Base-by-base conservation (phyloP, 148 eudicot genomes). In the Agrostemma githago region DNA sequence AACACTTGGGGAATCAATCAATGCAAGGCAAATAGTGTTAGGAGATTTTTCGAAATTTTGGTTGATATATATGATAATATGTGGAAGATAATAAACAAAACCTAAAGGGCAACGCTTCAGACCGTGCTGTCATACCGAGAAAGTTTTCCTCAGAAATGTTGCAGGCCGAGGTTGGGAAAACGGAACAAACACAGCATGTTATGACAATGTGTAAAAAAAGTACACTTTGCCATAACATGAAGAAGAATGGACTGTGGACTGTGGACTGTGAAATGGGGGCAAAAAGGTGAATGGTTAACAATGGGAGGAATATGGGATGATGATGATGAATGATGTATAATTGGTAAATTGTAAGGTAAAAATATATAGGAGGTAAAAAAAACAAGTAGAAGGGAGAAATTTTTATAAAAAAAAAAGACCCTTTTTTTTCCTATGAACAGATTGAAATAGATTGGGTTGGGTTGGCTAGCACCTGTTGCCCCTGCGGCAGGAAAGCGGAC, bases 151-250 rank as follows among this genome's bases (percentile, higher is more conserved):
- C 71, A 70, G 74, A 20, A 68, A 63, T 59, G 89, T 83, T 80
- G 89, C 88, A 82, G 85, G 90, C 86, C 83, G 92, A 87, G 96
- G 92, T 90, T 87, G 92, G 76, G 81, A 82, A 81, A 88, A 71
- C 64, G 56, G 14, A 74, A 77, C 58, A 43, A 54, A 63, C 68
- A 66, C 41, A 70, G 46, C 41, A 78, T 78, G 77, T 66, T 74
- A 72, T 56, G 89, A 84, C 93, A 72, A 75, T 73, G 89, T 86
- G 87, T 82, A 83, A 70, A 86, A 87, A 83, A 85, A 79, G 83
- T 83, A 85, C 86, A 84, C 88, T 82, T 82, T 83, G 89, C 75
- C 91, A 67, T 66, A 70, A 66, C 70, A 74, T 63, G 80, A 68
- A 68, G 80, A 68, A 68, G 74, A 71, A 70, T 64, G 59, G 67